Evolutionary conservation across 78 protist genomes (phyloP).

Genomic region (Creolimax fragrantissima): DNA sequence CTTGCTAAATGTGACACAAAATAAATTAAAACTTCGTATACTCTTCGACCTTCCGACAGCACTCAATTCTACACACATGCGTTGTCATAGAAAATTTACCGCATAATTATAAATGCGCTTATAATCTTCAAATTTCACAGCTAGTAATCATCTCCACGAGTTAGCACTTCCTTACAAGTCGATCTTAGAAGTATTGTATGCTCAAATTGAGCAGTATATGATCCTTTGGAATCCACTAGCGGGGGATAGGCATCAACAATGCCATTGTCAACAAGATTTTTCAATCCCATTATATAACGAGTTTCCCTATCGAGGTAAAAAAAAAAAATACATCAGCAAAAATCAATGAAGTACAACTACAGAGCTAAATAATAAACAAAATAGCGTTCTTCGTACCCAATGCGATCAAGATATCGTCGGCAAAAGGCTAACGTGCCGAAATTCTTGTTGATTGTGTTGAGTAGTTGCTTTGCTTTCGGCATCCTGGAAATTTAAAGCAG

Average conservation of each 20-base stretch:
- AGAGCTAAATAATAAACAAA: not conserved
- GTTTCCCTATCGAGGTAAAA: conserved; percentile 25
- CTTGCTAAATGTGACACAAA: too few relatives aligned
- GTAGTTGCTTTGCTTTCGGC: conserved; percentile 64
- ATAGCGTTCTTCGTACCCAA: conserved; percentile 19
- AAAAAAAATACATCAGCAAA: not conserved
- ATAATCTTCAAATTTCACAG: not conserved
- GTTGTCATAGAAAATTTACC: too few relatives aligned
- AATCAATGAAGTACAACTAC: too few relatives aligned
- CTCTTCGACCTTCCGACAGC: too few relatives aligned
- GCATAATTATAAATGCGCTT: too few relatives aligned
- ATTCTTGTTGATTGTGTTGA: conserved; percentile 63
- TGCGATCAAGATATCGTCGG: conserved; percentile 69
- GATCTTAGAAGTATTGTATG: conserved; percentile 87
- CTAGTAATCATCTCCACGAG: conserved; percentile 88
- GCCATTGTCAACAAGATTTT: conserved; percentile 73
- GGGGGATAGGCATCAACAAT: conserved; percentile 81
- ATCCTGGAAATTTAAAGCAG: not conserved
- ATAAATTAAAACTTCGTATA: too few relatives aligned
- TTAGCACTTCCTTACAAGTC: conserved; percentile 86
- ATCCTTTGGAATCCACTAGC: conserved; percentile 79
- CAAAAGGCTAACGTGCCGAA: conserved; percentile 95
- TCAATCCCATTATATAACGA: conserved; percentile 59
- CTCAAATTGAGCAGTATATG: conserved; percentile 90
- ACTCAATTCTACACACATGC: too few relatives aligned